Base-by-base conservation (phyloP, 352 stramenopile genomes). In the Pythium guiyangense region DNA sequence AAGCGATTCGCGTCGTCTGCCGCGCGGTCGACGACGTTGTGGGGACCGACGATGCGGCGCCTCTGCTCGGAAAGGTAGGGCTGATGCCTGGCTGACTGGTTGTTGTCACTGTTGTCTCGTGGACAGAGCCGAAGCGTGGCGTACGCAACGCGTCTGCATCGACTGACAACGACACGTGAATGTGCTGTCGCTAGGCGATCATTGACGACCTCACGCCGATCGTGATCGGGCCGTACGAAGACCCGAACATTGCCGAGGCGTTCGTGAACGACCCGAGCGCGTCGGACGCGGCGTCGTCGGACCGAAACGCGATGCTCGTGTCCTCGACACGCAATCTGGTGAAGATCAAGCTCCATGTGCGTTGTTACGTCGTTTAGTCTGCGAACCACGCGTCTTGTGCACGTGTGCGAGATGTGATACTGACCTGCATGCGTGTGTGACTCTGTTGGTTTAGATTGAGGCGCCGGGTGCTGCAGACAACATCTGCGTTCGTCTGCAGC, bases 191-290 rank as follows among this genome's bases (percentile, higher is more conserved):
- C 2, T 45, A 87, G 70, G 65, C 72, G 31, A 49, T 79, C 14
- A 49, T 90, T 10, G 57, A 87, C 37, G 79, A 90, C 55, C 60
- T 62, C 14, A 76, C 75, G 44, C 79, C 84, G 3, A 85, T 92
- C 40, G 64, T 79, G 10, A 42, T 94, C 34, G 84, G 84, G 11
- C 67, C 82, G 35, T 94, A 92, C 50, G 84, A 94, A 83, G 84
- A 94, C 25, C 84, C 84, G 31, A 92, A 80, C 35, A 76, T 94
- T 27, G 82, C 70, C 11, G 82, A 94, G 52, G 77, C 77, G 27
- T 89, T 86, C 52, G 64, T 70, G 11, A 70, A 70, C 2, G 73
- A 77, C 42, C 59, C 63, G n/a, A 34, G 52, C 5, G 53, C 45
- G 2, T 59, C 67, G 3, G 47, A 53, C 48, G 54, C 47, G 15